Conservation (phyloP, 1,284 basidiomycete species). For the Tylopilus sp. region DNA sequence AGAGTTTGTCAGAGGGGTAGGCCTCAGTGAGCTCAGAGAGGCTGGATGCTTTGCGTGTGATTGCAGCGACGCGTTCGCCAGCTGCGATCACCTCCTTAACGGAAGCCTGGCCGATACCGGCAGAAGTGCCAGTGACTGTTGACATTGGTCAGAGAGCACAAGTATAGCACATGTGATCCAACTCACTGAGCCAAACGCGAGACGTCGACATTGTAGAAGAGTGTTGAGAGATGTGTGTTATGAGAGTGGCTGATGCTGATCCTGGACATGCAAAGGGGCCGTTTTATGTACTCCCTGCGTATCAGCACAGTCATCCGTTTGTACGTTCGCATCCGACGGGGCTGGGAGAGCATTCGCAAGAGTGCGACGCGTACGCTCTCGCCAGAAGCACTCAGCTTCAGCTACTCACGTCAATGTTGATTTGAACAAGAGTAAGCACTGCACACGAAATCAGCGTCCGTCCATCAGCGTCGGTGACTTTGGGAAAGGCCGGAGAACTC, state of each 20-base stretch:
- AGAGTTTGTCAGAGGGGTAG: conserved; percentile 23
- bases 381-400: no score
- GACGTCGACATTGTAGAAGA: conserved; percentile 17
- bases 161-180: no score
- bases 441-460: no score
- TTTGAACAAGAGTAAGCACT: no score
- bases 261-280: not conserved
- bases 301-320: not conserved
- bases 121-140: conserved; percentile 27
- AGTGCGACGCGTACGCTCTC: no score
- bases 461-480: no score
- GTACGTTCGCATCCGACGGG: not conserved
- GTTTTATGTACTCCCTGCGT: conserved; percentile 12
- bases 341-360: no score
- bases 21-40: conserved; percentile 11
- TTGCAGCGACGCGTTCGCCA: conserved; percentile 27
- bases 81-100: conserved; percentile 23
- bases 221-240: not conserved
- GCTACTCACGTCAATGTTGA: no score
- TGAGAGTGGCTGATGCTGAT: not conserved
- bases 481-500: no score
- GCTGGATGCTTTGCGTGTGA: conserved; percentile 22
- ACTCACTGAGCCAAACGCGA: conserved; percentile 29
- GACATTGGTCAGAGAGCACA: not conserved
- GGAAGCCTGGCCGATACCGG: conserved; percentile 22